Base-by-base conservation (phyloP, 345 rosid species). In the Toxicodendron radicans region DNA sequence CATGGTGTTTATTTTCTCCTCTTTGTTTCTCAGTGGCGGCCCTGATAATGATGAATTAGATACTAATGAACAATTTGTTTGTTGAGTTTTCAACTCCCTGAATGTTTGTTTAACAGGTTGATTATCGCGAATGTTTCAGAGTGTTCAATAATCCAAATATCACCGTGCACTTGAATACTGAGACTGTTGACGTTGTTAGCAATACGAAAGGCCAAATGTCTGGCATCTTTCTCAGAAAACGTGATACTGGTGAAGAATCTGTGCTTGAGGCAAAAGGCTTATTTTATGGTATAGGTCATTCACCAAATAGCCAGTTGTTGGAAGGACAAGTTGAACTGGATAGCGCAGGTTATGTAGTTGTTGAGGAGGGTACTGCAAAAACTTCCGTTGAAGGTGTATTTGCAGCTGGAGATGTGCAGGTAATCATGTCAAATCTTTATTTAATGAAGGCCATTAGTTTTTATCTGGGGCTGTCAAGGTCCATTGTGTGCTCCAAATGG, bases 71-170 rank as follows among this genome's bases (percentile, higher is more conserved):
- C 87, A 79, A 73, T 80, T 85, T 80, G 80, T 87, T 74, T 81
- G 88, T 92, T 84, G 90, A 91, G 97, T 87, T 95, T 90, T 92
- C 99, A 95, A 95, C 98, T 86, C 87, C 98, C 94, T 95, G 91
- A 83, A 91, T 95, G 92, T 95, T 92, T 95, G 83, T 88, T 91
- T 92, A 92, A 95, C 98, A 95, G 97, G 99, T 92, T 95, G 87
- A 90, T 95, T 92, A 95, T 92, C 97, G 80, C 98, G 94, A 90
- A 95, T 95, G 98, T 92, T 95, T 87, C 99, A 95, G 98, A 95
- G 99, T 95, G 92, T 71, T 83, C 92, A 92, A 91, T 92, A 95
- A 86, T 86, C 96, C 94, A 73, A 95, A 95, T 80, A 81, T 95
- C 85, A 90, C 94, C 18, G 85, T 95, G 86, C 99, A 95, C 86